Conservation (phyloP, 2,329 filamentous ascomycete genomes). For the Fusarium sambucinum region DNA sequence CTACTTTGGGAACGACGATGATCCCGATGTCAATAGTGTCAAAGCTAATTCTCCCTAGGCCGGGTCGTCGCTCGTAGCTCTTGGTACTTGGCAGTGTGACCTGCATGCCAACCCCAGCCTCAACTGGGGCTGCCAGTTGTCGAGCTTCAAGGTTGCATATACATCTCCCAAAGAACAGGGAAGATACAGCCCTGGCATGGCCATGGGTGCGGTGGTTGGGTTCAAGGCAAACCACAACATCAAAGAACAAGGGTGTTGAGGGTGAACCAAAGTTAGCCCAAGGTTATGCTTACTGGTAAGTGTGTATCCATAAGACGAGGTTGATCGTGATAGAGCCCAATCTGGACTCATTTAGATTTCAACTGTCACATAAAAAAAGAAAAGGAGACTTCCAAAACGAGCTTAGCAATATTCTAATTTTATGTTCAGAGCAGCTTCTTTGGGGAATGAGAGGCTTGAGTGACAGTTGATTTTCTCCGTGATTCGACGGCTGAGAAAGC, state of each 20-base stretch:
- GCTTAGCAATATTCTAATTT: conserved; percentile 24
- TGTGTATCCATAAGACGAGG: conserved; percentile 11
- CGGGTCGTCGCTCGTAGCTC: neutral
- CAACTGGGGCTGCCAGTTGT: conserved; percentile 41
- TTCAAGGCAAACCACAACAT: conserved; percentile 12
- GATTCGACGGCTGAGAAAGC: conserved; percentile 16
- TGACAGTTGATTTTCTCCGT: conserved; percentile 29
- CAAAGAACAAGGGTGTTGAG: conserved; percentile 13
- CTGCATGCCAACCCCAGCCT: conserved; percentile 37
- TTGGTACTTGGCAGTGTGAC: conserved; percentile 27
- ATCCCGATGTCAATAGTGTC: conserved; percentile 25
- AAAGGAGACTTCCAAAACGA: neutral
- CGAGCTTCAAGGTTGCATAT: conserved; percentile 25
- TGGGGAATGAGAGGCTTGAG: neutral
- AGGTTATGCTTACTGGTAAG: conserved; percentile 29
- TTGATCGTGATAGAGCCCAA: neutral
- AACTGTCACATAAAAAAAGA: neutral
- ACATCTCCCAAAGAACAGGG: conserved; percentile 9
- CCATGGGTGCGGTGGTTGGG: conserved; percentile 11
- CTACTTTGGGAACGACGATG: conserved; percentile 35
- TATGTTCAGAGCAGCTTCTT: conserved; percentile 6
- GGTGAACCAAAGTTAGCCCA: neutral
- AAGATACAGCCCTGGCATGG: conserved; percentile 5
- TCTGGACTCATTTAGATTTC: neutral
- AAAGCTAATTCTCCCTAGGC: conserved; percentile 35